Percentiles rank a stretch among this genome's conserved stretches.
These are phyloP conservation scores for Geotrichum candidum DNA, from an alignment of 1,139 yeast genomes.

Conservation along the genomic window DNA sequence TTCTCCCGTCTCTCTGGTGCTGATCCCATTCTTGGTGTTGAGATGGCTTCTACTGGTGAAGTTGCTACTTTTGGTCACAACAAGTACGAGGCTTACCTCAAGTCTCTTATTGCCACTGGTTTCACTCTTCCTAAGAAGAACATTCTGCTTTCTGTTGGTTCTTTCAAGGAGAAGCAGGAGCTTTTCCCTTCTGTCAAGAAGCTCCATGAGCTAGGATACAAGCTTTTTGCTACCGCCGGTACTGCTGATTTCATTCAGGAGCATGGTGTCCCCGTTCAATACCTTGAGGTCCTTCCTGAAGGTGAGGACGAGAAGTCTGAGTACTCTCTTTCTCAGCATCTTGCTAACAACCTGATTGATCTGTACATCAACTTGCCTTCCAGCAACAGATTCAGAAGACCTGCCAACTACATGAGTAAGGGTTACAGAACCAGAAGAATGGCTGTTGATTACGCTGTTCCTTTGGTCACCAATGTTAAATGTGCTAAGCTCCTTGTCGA, in stretches of 20 bases:
- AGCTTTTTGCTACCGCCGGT: slow-evolving; percentile 95
- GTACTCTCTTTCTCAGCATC: slow-evolving; percentile 90
- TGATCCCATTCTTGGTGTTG: slow-evolving; percentile 97
- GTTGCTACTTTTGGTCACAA: slow-evolving; percentile 96
- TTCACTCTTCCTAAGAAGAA: slow-evolving; percentile 93
- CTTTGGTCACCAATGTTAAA: slow-evolving; percentile 95
- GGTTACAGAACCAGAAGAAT: slow-evolving; percentile 98
- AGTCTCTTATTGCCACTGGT: slow-evolving; percentile 91
- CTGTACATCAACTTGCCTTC: slow-evolving; percentile 95
- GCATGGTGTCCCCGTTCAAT: slow-evolving; percentile 89
- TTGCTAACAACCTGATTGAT: slow-evolving; percentile 95
- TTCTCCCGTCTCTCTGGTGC: slow-evolving; percentile 98
- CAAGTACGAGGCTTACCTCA: slow-evolving; percentile 95
- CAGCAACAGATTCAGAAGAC: slow-evolving; percentile 95
- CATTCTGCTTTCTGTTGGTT: slow-evolving; percentile 89
- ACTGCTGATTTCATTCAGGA: slow-evolving; percentile 97
- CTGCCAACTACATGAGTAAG: slow-evolving; percentile 94
- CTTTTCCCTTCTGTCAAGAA: slow-evolving; percentile 81
- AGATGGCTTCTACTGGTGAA: slow-evolving; percentile 99
- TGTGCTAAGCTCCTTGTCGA: slow-evolving; percentile 93
- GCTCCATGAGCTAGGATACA: slow-evolving; percentile 77
- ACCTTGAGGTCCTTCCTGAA: slow-evolving; percentile 72
- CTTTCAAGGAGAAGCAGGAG: slow-evolving; percentile 95
- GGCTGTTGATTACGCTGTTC: slow-evolving; percentile 99
- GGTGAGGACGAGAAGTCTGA: slow-evolving; percentile 68